Evolutionary conservation across 2,329 filamentous ascomycete genomes (phyloP), one percentile per base, ranked within the genome.

Genomic region (Lecanicillium sp.): DNA sequence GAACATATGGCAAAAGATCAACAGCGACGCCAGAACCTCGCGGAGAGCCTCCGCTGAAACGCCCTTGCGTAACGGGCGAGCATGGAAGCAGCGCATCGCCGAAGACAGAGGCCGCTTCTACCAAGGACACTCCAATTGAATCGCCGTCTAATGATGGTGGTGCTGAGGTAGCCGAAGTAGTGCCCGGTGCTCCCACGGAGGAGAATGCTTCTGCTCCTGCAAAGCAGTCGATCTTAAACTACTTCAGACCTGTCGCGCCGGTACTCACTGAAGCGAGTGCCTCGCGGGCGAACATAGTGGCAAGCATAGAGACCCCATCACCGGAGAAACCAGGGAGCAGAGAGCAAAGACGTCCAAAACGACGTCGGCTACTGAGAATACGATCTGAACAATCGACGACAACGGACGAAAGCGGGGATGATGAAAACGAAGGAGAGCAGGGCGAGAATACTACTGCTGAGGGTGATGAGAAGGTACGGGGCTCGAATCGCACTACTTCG

Each of bases 1-100:
- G 60, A 40, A 67, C 64, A 11, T 68, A 67, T 30, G 60, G 63
- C 31, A 63, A 59, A 43, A 56, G 58, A 25, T 38, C 45, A 8
- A 45, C 47, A 6, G 27, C 53, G 12, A 48, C 48, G 8, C 40
- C 49, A 4, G 53, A 56, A 28, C 31, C 48, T 8, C 43, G 46
- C 27, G 44, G 33, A n/a, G 54, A 59, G 8, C 49, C 52, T 0
- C 44, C 48, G 0, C 62, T 63, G 43, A 61, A 44, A 31, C 47
- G 43, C 14, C 40, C 27, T 2, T 22, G 44, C 37, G 42, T 19
- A 9, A 17, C 22, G 33, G 11, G 22, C 40, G 29, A 19, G 9
- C 31, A 16, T 19, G 19, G 14, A 38, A 42, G 29, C 32, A 40
- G 37, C 16, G 9, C 17, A 18, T 14, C 14, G 4, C 30, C 34